Percentiles rank a stretch among this genome's conserved stretches.
Evolutionary conservation across 495 filamentous ascomycete genomes (phyloP).

Genomic region (Podospora bellae-mahoneyi): DNA sequence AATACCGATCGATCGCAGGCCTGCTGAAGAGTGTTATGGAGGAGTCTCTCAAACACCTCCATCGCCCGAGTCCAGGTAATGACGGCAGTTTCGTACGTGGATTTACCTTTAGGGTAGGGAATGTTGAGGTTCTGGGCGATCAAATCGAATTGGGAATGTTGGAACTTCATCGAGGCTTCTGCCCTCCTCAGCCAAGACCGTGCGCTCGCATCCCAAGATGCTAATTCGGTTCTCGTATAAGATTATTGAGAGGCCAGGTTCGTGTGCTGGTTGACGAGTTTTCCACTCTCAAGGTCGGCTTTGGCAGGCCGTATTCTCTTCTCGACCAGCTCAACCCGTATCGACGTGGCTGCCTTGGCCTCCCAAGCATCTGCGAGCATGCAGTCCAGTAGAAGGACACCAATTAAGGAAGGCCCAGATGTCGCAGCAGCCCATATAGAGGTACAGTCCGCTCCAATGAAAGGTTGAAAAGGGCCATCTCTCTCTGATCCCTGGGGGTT

Average conservation of each 20-base stretch:
- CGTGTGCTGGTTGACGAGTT: not conserved
- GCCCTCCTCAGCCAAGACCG: not conserved
- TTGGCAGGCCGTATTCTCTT: not conserved
- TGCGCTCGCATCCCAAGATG: not conserved
- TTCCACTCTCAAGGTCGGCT: not conserved
- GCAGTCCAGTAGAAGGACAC: not conserved
- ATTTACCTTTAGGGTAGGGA: not conserved
- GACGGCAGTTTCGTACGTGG: not conserved
- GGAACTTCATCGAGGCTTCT: not conserved
- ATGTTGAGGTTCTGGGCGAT: not conserved
- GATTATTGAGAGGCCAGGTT: not conserved
- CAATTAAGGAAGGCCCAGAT: not conserved
- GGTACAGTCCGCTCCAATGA: not conserved
- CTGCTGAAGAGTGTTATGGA: not conserved
- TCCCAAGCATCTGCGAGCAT: constrained; percentile 5
- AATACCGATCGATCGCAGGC: not conserved
- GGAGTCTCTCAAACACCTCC: not conserved
- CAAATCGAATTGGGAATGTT: not conserved
- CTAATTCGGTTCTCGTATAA: not conserved
- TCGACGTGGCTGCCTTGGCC: not conserved
- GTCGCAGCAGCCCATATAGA: not conserved
- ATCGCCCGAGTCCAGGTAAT: not conserved
- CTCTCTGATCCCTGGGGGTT: not conserved
- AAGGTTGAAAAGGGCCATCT: not conserved
- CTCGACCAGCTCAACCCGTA: not conserved